Base-by-base conservation (phyloP, 116 monocot genomes). In the Phalaenopsis hybrid region DNA sequence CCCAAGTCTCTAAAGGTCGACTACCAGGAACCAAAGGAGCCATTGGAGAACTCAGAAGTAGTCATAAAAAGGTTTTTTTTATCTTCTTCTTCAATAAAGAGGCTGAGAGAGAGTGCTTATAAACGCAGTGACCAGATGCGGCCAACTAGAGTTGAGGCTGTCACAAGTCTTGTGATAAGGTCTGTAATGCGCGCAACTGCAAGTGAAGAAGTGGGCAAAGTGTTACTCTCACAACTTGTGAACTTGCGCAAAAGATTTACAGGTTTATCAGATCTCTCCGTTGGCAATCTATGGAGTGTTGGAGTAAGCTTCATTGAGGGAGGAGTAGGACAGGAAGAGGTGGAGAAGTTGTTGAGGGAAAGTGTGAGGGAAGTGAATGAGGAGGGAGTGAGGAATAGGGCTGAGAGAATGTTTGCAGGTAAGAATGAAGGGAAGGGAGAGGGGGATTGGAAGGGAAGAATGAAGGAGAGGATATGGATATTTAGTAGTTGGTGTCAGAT, bases 401-500 rank as follows among this genome's bases (percentile, higher is more conserved):
- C 55, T 55, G 55, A 55, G 17, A 17, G 15, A 15, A 55, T 0
- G 4, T 55, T 55, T 15, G 16, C 12, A 55, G 0, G 4, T 15
- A 55, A 55, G 55, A 55, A 17, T 55, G 79, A 43, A 4, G 82
- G 44, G 15, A 58, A 52, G 52, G 43, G 28, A 28, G 78, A 76
- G 20, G 70, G 74, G 37, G 69, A 61, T 16, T 44, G 4, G 20
- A 83, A 84, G 13, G 69, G 34, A 43, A 76, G 74, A 78, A 82
- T 7, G 21, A 79, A 23, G 43, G 31, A 57, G 48, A 63, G 33
- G 31, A 8, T 50, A 18, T 84, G 48, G 57, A 75, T 76, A 65
- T 82, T 87, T 21, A 84, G 74, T 23, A 84, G 84, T 37, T 81
- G 81, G 81, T 82, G 87, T 18, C 82, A 82, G 81, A 61, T 87